Evolutionary conservation across 768 basidiomycete species (phyloP).

Genomic region (Coprinopsis marcescibilis): DNA sequence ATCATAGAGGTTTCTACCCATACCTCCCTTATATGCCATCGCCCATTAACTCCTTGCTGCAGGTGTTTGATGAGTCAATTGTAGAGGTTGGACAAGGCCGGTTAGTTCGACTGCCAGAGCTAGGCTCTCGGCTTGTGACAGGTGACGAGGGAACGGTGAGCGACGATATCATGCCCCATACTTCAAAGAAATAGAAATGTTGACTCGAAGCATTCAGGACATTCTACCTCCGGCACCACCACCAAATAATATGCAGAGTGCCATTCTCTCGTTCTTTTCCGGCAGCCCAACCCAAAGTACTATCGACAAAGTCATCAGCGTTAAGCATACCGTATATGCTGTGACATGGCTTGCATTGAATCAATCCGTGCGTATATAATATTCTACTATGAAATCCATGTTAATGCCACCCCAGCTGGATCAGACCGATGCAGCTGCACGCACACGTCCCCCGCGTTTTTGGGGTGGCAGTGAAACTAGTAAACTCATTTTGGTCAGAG

Average conservation of each 20-base stretch:
- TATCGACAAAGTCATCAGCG: slow-evolving; percentile 60
- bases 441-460: slow-evolving; percentile 65
- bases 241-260: slow-evolving; percentile 33
- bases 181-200: background rate
- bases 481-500: slow-evolving; percentile 58
- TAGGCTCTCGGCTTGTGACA: slow-evolving; percentile 68
- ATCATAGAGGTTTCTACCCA: slow-evolving; percentile 60
- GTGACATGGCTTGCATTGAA: slow-evolving; percentile 86
- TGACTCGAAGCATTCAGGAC: slow-evolving; percentile 36
- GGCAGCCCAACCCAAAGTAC: slow-evolving; percentile 28
- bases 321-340: slow-evolving; percentile 74
- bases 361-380: slow-evolving; percentile 54
- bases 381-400: background rate
- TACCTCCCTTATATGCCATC: background rate
- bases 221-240: slow-evolving; percentile 50
- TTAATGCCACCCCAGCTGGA: slow-evolving; percentile 46
- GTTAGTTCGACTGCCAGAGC: slow-evolving; percentile 69
- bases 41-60: background rate
- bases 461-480: slow-evolving; percentile 65
- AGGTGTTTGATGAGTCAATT: slow-evolving; percentile 83
- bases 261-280: slow-evolving; percentile 42
- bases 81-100: slow-evolving; percentile 60
- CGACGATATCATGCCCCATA: slow-evolving; percentile 15
- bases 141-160: slow-evolving; percentile 73
- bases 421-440: slow-evolving; percentile 43